These are phyloP conservation scores for Termitomyces sp. DNA, from an alignment of 768 basidiomycete genomes.

Conservation along the genomic window DNA sequence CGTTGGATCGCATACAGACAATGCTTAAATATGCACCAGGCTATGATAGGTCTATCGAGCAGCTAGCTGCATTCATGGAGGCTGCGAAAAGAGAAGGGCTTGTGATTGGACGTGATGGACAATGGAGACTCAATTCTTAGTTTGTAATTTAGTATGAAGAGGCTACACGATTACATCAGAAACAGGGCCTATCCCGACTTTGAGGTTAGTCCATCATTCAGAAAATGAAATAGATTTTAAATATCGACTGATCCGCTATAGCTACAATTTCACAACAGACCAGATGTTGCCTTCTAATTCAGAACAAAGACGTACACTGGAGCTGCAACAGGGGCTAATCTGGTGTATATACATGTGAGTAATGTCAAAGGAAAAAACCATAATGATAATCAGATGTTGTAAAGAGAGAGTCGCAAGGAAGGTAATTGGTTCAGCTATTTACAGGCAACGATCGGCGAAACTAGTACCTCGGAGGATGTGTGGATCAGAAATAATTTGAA, in stretches of 20 bases:
- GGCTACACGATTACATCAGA: slow-evolving; percentile 43
- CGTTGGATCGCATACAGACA: slow-evolving; percentile 80
- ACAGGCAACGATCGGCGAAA: background rate
- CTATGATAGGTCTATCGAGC: slow-evolving; percentile 78
- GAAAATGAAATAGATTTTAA: background rate
- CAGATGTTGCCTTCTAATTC: slow-evolving; percentile 1
- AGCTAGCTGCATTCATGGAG: slow-evolving; percentile 78
- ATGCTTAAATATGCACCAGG: slow-evolving; percentile 85
- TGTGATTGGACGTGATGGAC: slow-evolving; percentile 64
- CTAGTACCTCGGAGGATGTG: background rate
- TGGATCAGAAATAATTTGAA: slow-evolving; percentile 16
- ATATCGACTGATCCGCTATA: background rate
- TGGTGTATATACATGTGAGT: slow-evolving; percentile 19
- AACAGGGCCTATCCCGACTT: slow-evolving; percentile 46
- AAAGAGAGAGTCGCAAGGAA: background rate
- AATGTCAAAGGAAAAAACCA: background rate
- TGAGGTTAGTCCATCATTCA: background rate
- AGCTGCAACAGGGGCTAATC: slow-evolving; percentile 39
- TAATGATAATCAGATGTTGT: background rate
- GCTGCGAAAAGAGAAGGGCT: slow-evolving; percentile 75
- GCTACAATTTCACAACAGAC: background rate
- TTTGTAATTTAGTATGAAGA: background rate
- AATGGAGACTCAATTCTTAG: slow-evolving; percentile 50
- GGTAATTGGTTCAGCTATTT: background rate
- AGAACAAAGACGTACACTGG: slow-evolving; percentile 31